A percentile compares a stretch with the other conserved stretches of the same genome.
These are phyloP conservation scores for Fraxinus baroniana DNA, from an alignment of 305 asterid genomes.

Conservation along the genomic window DNA sequence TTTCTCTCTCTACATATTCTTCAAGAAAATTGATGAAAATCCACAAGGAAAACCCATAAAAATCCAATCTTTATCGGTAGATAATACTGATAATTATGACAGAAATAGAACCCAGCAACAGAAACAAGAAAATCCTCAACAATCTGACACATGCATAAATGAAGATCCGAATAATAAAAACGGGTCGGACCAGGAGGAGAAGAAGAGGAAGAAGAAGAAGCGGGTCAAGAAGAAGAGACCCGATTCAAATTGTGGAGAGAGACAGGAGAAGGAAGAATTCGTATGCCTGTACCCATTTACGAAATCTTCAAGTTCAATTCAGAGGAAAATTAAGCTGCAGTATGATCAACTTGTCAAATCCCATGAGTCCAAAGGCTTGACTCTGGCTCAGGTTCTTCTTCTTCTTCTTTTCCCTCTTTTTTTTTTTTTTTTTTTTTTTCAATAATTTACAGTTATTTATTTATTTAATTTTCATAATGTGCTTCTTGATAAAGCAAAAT, in stretches of 20 bases:
- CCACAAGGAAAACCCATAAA: constrained; percentile 24
- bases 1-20: constrained; percentile 37
- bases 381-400: constrained; percentile 58
- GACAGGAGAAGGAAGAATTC: constrained; percentile 40
- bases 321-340: constrained; percentile 73
- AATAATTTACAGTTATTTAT: neutral
- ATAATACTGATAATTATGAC: constrained; percentile 7
- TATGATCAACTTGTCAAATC: constrained; percentile 81
- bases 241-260: constrained; percentile 40
- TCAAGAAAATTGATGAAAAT: constrained; percentile 26
- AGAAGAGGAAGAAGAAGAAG: constrained; percentile 58
- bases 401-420: neutral
- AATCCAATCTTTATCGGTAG: constrained; percentile 35
- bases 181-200: constrained; percentile 48
- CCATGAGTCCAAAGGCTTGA: constrained; percentile 66
- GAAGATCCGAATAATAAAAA: constrained; percentile 33
- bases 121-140: constrained; percentile 28
- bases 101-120: constrained; percentile 17
- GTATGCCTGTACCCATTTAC: constrained; percentile 70
- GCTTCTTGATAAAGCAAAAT: neutral
- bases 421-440: too few species aligned
- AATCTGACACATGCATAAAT: constrained; percentile 34
- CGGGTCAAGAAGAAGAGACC: constrained; percentile 59
- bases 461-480: neutral
- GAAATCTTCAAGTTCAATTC: constrained; percentile 63